Conservation (phyloP, 1,139 yeast genomes). For the Yamadazyma dendronema region DNA sequence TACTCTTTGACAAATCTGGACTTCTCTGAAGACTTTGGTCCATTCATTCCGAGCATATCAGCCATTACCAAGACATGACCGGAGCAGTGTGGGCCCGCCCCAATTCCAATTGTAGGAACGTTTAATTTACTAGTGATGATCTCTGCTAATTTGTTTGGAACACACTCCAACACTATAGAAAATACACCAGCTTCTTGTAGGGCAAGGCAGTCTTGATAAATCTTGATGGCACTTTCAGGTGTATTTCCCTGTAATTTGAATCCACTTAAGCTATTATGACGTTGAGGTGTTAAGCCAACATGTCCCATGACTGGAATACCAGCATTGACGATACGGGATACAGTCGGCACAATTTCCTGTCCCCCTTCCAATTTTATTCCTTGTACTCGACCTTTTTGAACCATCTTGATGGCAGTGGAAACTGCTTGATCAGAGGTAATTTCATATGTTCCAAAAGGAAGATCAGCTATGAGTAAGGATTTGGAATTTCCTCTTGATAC, state of each 20-base stretch:
- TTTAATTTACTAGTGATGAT: constrained; percentile 56
- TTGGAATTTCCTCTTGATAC: constrained; percentile 68
- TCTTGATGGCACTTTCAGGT: constrained; percentile 52
- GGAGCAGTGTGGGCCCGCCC: constrained; percentile 82
- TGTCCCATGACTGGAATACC: constrained; percentile 95
- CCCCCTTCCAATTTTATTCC: constrained; percentile 92
- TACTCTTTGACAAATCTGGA: constrained; percentile 83
- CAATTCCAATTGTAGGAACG: constrained; percentile 92
- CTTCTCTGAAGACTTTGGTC: constrained; percentile 40
- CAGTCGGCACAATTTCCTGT: constrained; percentile 46
- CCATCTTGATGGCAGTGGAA: constrained; percentile 57
- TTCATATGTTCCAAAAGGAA: constrained; percentile 89
- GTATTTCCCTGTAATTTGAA: constrained; percentile 80
- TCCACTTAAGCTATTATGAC: constrained; percentile 78
- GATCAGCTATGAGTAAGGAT: constrained; percentile 77
- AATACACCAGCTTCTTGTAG: constrained; percentile 80
- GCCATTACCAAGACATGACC: constrained; percentile 91
- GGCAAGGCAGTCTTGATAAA: constrained; percentile 65
- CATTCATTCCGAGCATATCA: constrained; percentile 76
- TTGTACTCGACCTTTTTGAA: constrained; percentile 66
- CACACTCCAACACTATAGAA: constrained; percentile 75
- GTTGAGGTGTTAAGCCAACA: constrained; percentile 89
- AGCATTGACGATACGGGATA: constrained; percentile 50
- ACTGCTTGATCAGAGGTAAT: constrained; percentile 62
- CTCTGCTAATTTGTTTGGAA: constrained; percentile 74